These are phyloP conservation scores for Dictyostelium purpureum DNA, from an alignment of 78 protist species.

Conservation along the genomic window DNA sequence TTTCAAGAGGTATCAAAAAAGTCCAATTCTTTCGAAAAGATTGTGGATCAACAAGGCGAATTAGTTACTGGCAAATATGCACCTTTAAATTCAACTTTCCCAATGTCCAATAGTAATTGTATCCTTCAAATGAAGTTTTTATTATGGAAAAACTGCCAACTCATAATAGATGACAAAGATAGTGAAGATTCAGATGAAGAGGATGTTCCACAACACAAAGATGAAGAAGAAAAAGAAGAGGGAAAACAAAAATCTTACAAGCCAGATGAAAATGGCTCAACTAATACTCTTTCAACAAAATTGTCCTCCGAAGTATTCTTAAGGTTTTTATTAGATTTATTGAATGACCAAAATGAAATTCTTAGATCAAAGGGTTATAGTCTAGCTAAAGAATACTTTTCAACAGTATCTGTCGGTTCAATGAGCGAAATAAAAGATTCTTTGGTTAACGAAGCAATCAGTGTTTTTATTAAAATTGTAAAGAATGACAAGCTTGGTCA, in stretches of 20 bases:
- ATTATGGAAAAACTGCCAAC: slow-evolving; percentile 1
- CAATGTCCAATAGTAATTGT: slow-evolving; percentile 3
- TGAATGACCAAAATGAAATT: slow-evolving; percentile 17
- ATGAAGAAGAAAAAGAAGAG: neutral
- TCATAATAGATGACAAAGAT: neutral
- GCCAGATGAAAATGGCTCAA: neutral
- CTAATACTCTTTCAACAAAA: neutral
- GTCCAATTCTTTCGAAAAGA: neutral
- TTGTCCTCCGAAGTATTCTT: slow-evolving; percentile 34
- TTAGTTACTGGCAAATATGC: neutral
- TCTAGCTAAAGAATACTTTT: slow-evolving; percentile 22
- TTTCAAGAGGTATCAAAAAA: neutral
- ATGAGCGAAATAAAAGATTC: neutral
- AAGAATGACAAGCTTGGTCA: neutral
- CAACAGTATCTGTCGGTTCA: neutral
- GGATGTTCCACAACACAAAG: neutral
- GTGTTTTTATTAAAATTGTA: neutral
- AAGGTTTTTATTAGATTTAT: slow-evolving; percentile 34
- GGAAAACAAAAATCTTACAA: neutral
- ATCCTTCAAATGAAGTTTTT: neutral
- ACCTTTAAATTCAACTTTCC: neutral
- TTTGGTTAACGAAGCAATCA: neutral
- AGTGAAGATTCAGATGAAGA: neutral
- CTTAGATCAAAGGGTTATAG: neutral
- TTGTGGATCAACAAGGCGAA: neutral